Evolutionary conservation across 257 asterid species (phyloP).

Genomic region (Solanum etuberosum): DNA sequence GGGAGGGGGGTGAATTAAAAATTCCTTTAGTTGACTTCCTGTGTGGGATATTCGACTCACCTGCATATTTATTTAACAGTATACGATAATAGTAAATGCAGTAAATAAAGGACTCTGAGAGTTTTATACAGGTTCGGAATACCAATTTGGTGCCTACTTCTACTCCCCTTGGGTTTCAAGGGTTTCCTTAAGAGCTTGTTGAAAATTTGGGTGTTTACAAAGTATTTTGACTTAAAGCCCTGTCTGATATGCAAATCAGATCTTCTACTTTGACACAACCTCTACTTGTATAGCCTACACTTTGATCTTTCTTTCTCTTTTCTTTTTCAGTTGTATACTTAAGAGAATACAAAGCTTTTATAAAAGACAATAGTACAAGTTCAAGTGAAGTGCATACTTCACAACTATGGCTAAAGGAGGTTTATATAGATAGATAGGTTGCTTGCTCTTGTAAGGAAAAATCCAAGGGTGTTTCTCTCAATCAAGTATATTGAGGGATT

Average conservation of each 20-base stretch:
- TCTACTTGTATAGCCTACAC: not conserved
- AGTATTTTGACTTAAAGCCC: not conserved
- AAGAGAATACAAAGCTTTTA: not conserved
- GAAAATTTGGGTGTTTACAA: not conserved
- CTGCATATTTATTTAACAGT: too few relatives aligned
- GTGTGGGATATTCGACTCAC: not conserved
- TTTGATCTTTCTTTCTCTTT: not conserved
- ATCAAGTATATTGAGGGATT: not conserved
- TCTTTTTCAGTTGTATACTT: not conserved
- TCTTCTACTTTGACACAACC: not conserved
- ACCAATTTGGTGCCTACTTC: too few relatives aligned
- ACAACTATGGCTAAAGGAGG: not conserved
- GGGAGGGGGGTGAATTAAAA: too few relatives aligned
- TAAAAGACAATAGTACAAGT: not conserved
- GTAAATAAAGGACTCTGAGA: not conserved
- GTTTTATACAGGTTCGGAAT: too few relatives aligned
- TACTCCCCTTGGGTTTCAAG: not conserved
- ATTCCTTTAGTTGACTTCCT: not conserved
- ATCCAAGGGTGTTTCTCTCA: not conserved
- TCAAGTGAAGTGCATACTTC: not conserved
- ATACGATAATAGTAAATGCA: too few relatives aligned
- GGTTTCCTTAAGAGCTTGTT: not conserved
- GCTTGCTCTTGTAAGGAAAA: not conserved
- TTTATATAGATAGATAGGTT: not conserved
- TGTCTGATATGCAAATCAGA: not conserved